These are phyloP conservation scores for Rhododendron molle DNA, from an alignment of 148 eudicot species.

Conservation along the genomic window DNA sequence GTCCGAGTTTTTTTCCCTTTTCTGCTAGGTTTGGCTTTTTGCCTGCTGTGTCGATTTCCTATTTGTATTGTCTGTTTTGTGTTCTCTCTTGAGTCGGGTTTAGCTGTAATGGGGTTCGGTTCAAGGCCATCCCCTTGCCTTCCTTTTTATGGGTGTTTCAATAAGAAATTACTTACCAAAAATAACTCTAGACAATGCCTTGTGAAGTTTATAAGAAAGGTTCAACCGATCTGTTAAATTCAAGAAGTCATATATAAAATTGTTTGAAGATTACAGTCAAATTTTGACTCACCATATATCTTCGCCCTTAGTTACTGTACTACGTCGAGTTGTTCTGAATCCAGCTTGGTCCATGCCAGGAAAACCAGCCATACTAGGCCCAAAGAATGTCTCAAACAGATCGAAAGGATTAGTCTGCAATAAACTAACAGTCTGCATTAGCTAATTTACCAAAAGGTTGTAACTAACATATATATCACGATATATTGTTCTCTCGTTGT, in stretches of 20 bases:
- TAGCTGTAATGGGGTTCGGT: background rate
- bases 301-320: constrained; percentile 81
- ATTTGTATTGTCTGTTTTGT: too few species aligned
- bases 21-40: background rate
- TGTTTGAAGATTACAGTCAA: background rate
- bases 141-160: background rate
- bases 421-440: constrained; percentile 8
- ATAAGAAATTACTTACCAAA: background rate
- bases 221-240: background rate
- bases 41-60: background rate
- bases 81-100: background rate
- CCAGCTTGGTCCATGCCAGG: constrained; percentile 67
- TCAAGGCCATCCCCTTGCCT: background rate
- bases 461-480: too few species aligned
- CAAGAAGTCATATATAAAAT: background rate
- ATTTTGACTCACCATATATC: constrained; percentile 81
- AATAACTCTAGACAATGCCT: background rate
- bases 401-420: constrained; percentile 92
- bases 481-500: background rate
- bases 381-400: constrained; percentile 96
- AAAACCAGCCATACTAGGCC: constrained; percentile 79
- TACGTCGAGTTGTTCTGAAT: constrained; percentile 66
- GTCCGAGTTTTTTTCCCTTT: background rate
- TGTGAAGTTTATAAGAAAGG: background rate
- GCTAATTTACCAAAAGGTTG: constrained; percentile 2